Evolutionary conservation across 345 rosid genomes (phyloP).

Genomic region (Erysimum cheiranthoides): DNA sequence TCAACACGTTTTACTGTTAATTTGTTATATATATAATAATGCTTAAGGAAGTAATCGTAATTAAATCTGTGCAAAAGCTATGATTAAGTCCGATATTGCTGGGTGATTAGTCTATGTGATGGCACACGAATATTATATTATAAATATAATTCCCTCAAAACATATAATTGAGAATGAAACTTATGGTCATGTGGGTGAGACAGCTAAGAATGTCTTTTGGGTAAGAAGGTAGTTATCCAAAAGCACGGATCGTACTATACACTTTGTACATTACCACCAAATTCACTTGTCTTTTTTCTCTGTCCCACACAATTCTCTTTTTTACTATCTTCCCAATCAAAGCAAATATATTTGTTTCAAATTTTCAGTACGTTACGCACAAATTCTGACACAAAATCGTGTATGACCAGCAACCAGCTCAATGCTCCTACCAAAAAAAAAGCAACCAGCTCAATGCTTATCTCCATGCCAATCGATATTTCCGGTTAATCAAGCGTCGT

Average conservation of each 20-base stretch:
- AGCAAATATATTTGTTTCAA: neutral
- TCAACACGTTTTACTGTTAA: slow-evolving; percentile 48
- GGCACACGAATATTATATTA: slow-evolving; percentile 31
- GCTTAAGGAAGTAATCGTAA: slow-evolving; percentile 41
- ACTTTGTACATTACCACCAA: slow-evolving; percentile 33
- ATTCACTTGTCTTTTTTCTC: slow-evolving; percentile 26
- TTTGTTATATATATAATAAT: slow-evolving; percentile 5
- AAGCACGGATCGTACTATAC: slow-evolving; percentile 49
- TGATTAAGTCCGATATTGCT: slow-evolving; percentile 42
- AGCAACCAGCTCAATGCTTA: no score
- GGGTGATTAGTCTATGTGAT: slow-evolving; percentile 39
- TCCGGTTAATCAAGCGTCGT: neutral
- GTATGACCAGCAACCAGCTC: no score
- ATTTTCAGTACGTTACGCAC: neutral
- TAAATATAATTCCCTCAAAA: slow-evolving; percentile 28
- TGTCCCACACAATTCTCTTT: slow-evolving; percentile 3
- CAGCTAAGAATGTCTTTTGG: slow-evolving; percentile 46
- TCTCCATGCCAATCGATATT: neutral
- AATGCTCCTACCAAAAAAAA: no score
- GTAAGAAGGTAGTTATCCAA: slow-evolving; percentile 33
- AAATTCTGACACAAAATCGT: neutral
- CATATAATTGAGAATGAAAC: slow-evolving; percentile 41
- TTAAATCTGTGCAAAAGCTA: slow-evolving; percentile 34
- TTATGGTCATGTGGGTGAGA: slow-evolving; percentile 46
- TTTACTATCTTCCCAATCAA: neutral